Evolutionary conservation across 208 protist genomes (phyloP), one percentile per base, ranked within the genome.

Genomic region (Trypanosoma avium): DNA sequence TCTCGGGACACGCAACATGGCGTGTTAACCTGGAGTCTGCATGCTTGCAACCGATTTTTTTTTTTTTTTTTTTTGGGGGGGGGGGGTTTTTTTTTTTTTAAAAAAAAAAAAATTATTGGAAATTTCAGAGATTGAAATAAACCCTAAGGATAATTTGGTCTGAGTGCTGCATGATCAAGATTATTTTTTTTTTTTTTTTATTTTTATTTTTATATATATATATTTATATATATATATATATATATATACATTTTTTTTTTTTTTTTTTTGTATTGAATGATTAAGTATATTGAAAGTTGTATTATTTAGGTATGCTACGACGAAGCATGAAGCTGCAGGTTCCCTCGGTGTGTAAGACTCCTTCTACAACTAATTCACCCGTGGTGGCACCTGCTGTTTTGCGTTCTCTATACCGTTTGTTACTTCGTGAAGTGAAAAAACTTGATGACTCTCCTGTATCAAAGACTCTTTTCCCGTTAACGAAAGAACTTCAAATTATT

Each of bases 391-490:
- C 87, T 1, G 75, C 73, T 33, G 82, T 93, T 3, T 45, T 88
- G 30, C 81, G 81, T 17, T 88, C 81, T 15, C 68, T 93, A 8
- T 93, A 93, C 64, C 81, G 82, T 7, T 76, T 79, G 32, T 73
- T 93, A 12, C 86, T 82, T 58, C 65, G 81, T 2, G 79, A 93
- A 48, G 81, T 82, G 13, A 63, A 38, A 17, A 76, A 70, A 26
- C 63, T 93, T 33, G 87, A 93, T 64, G 38, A 65, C 29, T 75
- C 82, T 43, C 81, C 87, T 0, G 56, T 93, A 2, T 75, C 77
- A 13, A 93, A 93, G 67, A 77, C 79, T 15, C 70, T 93, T 4
- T 90, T 93, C 29, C 83, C 87, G 3, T 73, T 81, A 19, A 82
- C 78, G 22, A 81, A 73, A 26, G 81, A 90, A 24, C 57, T 93